phyloP scores from a whole-genome alignment of 2,329 filamentous ascomycete species.

The Clonostachys byssicola region DNA sequence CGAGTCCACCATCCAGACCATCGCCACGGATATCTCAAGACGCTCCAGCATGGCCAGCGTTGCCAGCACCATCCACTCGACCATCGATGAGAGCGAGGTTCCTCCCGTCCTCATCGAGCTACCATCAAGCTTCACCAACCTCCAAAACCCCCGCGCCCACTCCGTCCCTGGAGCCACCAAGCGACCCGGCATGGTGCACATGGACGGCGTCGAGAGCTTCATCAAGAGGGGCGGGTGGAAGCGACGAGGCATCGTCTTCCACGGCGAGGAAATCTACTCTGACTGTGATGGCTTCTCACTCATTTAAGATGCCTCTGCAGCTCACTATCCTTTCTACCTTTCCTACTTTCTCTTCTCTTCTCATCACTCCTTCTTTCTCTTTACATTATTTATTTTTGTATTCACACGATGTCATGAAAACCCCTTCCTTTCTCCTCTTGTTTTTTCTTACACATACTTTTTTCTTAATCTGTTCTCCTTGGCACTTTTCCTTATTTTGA shows the following conservation, averaged over 20 bases:
- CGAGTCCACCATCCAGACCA: constrained; percentile 31
- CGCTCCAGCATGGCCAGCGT: constrained; percentile 8
- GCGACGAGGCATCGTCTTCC: constrained; percentile 34
- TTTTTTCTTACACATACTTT: too few species aligned
- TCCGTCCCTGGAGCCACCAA: constrained; percentile 5
- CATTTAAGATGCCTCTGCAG: not conserved
- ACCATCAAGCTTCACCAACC: constrained; percentile 27
- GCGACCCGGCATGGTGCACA: constrained; percentile 29
- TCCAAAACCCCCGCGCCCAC: constrained; percentile 4
- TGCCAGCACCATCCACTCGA: constrained; percentile 4
- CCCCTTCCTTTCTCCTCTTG: too few species aligned
- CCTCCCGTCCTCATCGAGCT: constrained; percentile 11
- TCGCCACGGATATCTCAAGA: constrained; percentile 12
- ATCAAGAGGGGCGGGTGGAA: constrained; percentile 39
- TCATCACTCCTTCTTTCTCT: too few species aligned
- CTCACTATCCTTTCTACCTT: too few species aligned
- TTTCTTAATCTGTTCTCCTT: too few species aligned
- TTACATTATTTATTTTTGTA: too few species aligned
- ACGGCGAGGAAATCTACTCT: constrained; percentile 17
- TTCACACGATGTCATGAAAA: too few species aligned
- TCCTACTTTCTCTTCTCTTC: too few species aligned
- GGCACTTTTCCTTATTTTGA: too few species aligned
- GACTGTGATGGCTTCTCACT: not conserved
- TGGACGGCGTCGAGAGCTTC: constrained; percentile 33
- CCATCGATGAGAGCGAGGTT: constrained; percentile 9